Conservation (phyloP, 768 basidiomycete genomes). For the Hypholoma sublateritium region DNA sequence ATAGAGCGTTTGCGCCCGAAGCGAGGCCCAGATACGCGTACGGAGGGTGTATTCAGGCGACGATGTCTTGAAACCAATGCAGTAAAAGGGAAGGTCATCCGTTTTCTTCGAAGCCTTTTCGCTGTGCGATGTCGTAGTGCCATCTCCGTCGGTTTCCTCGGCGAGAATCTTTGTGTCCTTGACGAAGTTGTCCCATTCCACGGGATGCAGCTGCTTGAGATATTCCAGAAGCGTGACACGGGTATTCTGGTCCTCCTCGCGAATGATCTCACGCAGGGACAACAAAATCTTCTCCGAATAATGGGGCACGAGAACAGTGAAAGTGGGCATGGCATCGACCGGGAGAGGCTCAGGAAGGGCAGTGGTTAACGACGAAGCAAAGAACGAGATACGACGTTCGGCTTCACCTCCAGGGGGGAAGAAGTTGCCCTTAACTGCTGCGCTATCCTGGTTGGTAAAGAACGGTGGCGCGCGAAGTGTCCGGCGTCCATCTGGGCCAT, state of each 20-base stretch:
- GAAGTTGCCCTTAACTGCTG: slow-evolving; percentile 74
- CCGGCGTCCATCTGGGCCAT: slow-evolving; percentile 83
- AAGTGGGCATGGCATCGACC: slow-evolving; percentile 98
- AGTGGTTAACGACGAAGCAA: slow-evolving; percentile 95
- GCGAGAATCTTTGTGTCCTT: slow-evolving; percentile 99
- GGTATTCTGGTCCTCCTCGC: slow-evolving; percentile 95
- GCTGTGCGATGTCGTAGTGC: slow-evolving; percentile 52
- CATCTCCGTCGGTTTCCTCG: slow-evolving; percentile 76
- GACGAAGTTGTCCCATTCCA: slow-evolving; percentile 99
- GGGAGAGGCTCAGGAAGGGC: slow-evolving; percentile 93
- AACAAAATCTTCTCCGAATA: slow-evolving; percentile 99
- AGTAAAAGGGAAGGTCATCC: slow-evolving; percentile 98
- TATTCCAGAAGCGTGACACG: slow-evolving; percentile 98
- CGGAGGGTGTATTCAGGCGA: slow-evolving; percentile 98
- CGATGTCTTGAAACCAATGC: slow-evolving; percentile 98
- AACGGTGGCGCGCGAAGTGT: slow-evolving; percentile 96
- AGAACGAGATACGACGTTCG: slow-evolving; percentile 97
- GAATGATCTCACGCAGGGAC: slow-evolving; percentile 95
- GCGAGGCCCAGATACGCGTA: slow-evolving; percentile 98
- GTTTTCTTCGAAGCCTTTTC: slow-evolving; percentile 72
- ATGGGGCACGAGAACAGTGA: slow-evolving; percentile 98
- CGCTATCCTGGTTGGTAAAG: slow-evolving; percentile 89
- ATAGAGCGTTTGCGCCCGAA: slow-evolving; percentile 97
- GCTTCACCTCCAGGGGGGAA: slow-evolving; percentile 95
- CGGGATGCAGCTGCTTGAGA: slow-evolving; percentile 95